Evolutionary conservation across 73 alveolate genomes (phyloP).

Genomic region (Effrenium voratum): DNA sequence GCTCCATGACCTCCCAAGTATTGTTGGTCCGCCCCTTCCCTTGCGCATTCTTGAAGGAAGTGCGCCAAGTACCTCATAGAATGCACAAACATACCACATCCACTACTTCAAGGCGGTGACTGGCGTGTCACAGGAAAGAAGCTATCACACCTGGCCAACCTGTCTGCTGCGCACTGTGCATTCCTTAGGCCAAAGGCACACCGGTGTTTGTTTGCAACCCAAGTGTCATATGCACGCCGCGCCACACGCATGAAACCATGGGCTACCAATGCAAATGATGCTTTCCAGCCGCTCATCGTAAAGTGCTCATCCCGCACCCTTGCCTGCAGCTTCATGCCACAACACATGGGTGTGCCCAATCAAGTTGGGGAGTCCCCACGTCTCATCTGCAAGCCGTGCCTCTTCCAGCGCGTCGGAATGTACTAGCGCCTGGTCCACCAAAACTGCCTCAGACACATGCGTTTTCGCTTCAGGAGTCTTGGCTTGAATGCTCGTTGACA

Average conservation of each 20-base stretch:
- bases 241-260: no score
- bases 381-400: not conserved
- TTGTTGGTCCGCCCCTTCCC: not conserved
- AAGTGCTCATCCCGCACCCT: conserved; percentile 34
- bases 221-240: not conserved
- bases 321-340: not conserved
- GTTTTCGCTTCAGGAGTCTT: not conserved
- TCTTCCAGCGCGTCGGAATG: conserved; percentile 13
- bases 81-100: not conserved
- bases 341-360: not conserved
- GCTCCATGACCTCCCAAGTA: not conserved
- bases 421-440: conserved; percentile 24
- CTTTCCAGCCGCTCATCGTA: not conserved
- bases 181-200: not conserved
- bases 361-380: not conserved
- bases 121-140: not conserved
- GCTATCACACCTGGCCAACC: not conserved
- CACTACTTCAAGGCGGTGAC: not conserved
- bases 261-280: not conserved
- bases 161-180: not conserved
- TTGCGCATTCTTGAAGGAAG: not conserved
- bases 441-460: not conserved
- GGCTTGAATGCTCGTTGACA: no score
- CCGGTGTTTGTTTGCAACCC: not conserved
- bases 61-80: conserved; percentile 26